phyloP scores from a whole-genome alignment of 2,329 filamentous ascomycete genomes.

The Pseudogymnoascus sp. region DNA sequence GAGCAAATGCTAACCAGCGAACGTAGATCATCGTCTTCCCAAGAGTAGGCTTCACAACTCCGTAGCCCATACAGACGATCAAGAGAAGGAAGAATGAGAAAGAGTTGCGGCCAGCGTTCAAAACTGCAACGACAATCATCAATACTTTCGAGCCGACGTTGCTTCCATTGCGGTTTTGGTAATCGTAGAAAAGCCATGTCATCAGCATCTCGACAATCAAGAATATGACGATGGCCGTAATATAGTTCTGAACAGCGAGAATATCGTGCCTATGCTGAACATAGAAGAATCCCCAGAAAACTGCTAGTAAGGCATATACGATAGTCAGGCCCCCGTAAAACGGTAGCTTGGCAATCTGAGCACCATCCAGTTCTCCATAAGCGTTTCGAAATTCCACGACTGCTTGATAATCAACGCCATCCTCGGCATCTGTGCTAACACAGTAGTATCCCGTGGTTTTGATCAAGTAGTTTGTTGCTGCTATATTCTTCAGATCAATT shows the following conservation, averaged over 20 bases:
- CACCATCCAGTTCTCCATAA: constrained; percentile 90
- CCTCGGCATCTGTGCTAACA: constrained; percentile 67
- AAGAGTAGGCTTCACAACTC: constrained; percentile 88
- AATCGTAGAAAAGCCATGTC: constrained; percentile 99
- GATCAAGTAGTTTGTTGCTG: constrained; percentile 73
- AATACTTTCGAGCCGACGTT: constrained; percentile 78
- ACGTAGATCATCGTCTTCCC: constrained; percentile 93
- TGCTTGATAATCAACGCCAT: constrained; percentile 61
- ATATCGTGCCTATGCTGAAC: constrained; percentile 93
- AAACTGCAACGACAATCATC: constrained; percentile 82
- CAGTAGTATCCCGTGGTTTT: constrained; percentile 95
- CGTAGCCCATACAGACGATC: constrained; percentile 99
- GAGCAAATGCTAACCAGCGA: constrained; percentile 80
- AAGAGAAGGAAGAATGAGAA: constrained; percentile 97
- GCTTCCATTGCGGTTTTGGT: constrained; percentile 81
- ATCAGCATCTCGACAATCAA: constrained; percentile 93
- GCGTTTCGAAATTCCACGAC: constrained; percentile 91
- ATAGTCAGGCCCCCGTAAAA: constrained; percentile 96
- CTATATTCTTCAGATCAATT: constrained; percentile 70
- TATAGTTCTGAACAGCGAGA: constrained; percentile 95
- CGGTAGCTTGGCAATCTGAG: constrained; percentile 92
- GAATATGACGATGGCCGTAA: constrained; percentile 93
- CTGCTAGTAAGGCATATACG: constrained; percentile 79
- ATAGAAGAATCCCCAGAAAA: constrained; percentile 92
- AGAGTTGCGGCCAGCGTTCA: constrained; percentile 91